These are phyloP conservation scores for Nyssa sinensis DNA, from an alignment of 148 eudicot species.

Conservation along the genomic window DNA sequence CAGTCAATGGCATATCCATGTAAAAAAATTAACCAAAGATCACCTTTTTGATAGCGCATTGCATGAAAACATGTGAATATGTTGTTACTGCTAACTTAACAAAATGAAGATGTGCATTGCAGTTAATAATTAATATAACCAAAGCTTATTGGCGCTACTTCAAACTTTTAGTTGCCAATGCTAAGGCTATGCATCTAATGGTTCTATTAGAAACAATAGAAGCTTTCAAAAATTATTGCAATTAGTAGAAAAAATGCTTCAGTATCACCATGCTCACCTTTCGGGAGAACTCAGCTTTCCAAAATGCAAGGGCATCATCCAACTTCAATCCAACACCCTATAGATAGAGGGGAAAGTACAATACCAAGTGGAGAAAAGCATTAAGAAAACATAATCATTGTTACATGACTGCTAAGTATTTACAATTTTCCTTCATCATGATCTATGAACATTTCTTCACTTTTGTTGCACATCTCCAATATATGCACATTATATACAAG, in stretches of 20 bases:
- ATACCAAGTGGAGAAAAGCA: conserved; percentile 6
- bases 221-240: neutral
- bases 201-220: neutral
- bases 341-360: conserved; percentile 9
- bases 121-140: neutral
- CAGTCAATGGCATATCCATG: neutral
- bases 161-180: conserved; percentile 2
- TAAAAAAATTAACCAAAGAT: neutral
- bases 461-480: neutral
- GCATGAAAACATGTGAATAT: neutral
- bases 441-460: neutral
- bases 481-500: neutral
- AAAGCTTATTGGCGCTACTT: neutral
- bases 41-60: neutral
- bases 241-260: neutral
- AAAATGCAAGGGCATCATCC: conserved; percentile 97
- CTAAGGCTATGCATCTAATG: neutral
- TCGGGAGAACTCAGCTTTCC: conserved; percentile 89
- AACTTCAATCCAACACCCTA: conserved; percentile 94
- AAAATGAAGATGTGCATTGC: neutral
- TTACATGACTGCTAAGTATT: neutral
- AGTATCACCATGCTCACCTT: conserved; percentile 48
- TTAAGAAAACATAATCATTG: neutral
- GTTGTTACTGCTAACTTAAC: neutral
- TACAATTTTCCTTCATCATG: neutral